phyloP scores from a whole-genome alignment of 1,284 basidiomycete species.

The Cutaneotrichosporon sp. region DNA sequence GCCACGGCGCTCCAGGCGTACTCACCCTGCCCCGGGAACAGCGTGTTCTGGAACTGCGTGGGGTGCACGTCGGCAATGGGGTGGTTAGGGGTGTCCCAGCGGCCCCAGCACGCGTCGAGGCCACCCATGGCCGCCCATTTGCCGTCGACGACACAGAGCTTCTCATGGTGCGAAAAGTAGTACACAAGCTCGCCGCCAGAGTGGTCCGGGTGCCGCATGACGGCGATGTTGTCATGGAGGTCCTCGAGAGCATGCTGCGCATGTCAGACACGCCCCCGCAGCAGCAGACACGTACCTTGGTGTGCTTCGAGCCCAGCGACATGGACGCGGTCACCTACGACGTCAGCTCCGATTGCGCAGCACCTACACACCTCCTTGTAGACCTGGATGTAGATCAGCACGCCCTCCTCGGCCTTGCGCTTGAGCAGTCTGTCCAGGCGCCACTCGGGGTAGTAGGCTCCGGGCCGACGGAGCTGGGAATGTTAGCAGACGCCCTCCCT shows the following conservation, averaged over 20 bases:
- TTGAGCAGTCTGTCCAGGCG: conserved; percentile 79
- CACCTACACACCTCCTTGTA: conserved; percentile 72
- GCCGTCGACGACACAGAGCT: conserved; percentile 92
- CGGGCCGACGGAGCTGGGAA: conserved; percentile 72
- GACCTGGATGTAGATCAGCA: conserved; percentile 82
- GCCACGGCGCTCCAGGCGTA: not conserved
- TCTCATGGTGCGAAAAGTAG: conserved; percentile 57
- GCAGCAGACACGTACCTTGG: conserved; percentile 60
- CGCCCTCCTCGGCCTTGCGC: conserved; percentile 85
- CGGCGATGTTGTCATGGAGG: conserved; percentile 81
- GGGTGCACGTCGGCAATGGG: conserved; percentile 89
- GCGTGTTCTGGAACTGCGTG: conserved; percentile 71
- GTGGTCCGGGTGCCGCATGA: conserved; percentile 86
- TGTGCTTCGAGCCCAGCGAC: conserved; percentile 80
- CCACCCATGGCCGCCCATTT: conserved; percentile 98
- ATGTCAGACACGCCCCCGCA: conserved; percentile 14
- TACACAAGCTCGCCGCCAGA: conserved; percentile 63
- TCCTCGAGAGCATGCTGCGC: conserved; percentile 69
- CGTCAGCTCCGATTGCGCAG: conserved; percentile 9
- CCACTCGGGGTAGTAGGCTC: conserved; percentile 78
- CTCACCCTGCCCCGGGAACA: conserved; percentile 79
- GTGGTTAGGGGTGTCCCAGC: conserved; percentile 82
- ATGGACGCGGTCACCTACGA: conserved; percentile 79
- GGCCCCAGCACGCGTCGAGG: conserved; percentile 79
- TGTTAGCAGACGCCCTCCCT: conserved; percentile 12